Evolutionary conservation across 768 basidiomycete genomes (phyloP), one percentile per base, ranked within the genome.

Genomic region (Lentinula sp.): DNA sequence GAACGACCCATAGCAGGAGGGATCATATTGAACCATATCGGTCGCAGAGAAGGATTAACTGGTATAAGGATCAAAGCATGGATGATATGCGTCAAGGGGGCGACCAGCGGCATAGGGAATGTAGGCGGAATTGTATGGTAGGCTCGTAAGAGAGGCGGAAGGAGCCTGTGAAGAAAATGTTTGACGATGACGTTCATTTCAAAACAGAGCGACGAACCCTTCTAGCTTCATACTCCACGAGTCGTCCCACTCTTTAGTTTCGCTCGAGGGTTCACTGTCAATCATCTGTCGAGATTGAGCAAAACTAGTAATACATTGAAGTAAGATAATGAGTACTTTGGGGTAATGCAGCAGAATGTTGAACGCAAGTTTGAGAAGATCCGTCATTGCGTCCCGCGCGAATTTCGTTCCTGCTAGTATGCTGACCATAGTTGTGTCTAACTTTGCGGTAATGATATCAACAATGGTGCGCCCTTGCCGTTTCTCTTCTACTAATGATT

Each of bases 281-380:
- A 77, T 74, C 72, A 76, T 64, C 80, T 76, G 61, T 12, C 43
- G 20, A 4, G 13, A 8, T 23, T 60, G 65, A 16, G 61, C 43
- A 49, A 6, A 50, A n/a, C 16, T 37, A 7, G 6, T 3, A 18
- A 59, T n/a, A 12, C 12, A 20, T 55, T 1, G 0, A 41, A 5
- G 59, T 36, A 32, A 13, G 35, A 52, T 18, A 33, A 48, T 35
- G 69, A 74, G 35, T 49, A 89, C 90, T 77, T 87, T 91, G 4
- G 92, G 92, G 72, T 92, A 94, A 69, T 90, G 88, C 45, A 85
- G 71, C 55, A 93, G 76, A 35, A 96, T 70, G 70, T 96, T 95
- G 72, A 92, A 95, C 2, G 83, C 77, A 51, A 94, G 79, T 69
- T 98, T 98, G 60, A 98, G 80, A 28, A 94, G 69, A 71, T 98